Percentiles rank a stretch among this genome's conserved stretches.
These are phyloP conservation scores for Balamuthia mandrillaris DNA, from an alignment of 208 protist genomes.

Conservation along the genomic window DNA sequence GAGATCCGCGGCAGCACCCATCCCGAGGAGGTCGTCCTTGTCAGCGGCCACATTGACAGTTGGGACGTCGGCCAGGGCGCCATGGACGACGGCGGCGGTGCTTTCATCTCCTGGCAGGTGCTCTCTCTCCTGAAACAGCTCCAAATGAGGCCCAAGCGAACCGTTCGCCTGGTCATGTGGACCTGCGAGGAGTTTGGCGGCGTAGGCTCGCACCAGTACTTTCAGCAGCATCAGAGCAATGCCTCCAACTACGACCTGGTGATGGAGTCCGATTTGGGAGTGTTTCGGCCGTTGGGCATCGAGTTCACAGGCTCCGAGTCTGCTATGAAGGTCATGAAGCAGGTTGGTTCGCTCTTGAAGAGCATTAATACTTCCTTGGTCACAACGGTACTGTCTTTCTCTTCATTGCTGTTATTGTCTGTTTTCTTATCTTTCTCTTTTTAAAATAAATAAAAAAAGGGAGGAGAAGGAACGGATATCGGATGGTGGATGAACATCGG, in stretches of 20 bases:
- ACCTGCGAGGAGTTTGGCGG: constrained; percentile 50
- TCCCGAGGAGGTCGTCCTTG: constrained; percentile 53
- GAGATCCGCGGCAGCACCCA: constrained; percentile 41
- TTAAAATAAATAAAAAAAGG: too few relatives aligned
- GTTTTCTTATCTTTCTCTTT: too few relatives aligned
- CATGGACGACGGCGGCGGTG: constrained; percentile 46
- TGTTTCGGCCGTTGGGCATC: not conserved
- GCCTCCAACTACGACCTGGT: not conserved
- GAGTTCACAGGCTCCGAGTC: not conserved
- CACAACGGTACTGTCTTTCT: too few relatives aligned
- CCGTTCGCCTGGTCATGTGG: constrained; percentile 37
- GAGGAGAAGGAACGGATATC: too few relatives aligned
- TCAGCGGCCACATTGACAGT: constrained; percentile 55
- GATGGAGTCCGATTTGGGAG: not conserved
- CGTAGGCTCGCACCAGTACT: not conserved
- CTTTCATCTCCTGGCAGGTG: constrained; percentile 41
- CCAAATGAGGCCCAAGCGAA: constrained; percentile 12
- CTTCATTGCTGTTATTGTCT: too few relatives aligned
- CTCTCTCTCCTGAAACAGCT: constrained; percentile 40
- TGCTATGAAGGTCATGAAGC: not conserved
- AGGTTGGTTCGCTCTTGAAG: too few relatives aligned
- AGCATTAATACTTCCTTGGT: too few relatives aligned
- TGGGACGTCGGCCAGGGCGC: constrained; percentile 59
- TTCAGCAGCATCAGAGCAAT: not conserved
- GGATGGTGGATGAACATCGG: too few relatives aligned